Base-by-base conservation (phyloP, 2,329 filamentous ascomycete genomes). In the Kalmusia sp. region DNA sequence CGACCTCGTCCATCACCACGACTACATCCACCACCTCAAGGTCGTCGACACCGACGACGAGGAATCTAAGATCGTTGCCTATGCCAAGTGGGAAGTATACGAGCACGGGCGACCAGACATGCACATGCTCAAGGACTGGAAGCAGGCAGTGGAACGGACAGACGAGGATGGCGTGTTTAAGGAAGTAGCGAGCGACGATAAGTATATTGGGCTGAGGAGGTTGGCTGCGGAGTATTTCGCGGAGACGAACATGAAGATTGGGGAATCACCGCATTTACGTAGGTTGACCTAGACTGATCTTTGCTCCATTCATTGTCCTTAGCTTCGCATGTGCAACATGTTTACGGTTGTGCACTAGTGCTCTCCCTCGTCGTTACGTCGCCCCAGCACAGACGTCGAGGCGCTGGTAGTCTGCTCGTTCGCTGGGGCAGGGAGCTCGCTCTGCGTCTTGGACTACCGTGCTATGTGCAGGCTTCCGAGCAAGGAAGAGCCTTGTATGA, bases 401-500 rank as follows among this genome's bases (percentile, higher is more conserved):
- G 74, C 1, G 66, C 37, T 9, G 37, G 37, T 40, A 56, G 57
- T 2, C 49, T 69, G 56, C 55, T 67, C 9, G 35, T 77, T 56
- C 39, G 68, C 30, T 65, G 63, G 61, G 75, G 73, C 0, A 50
- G 68, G 7, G 56, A 67, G 34, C 52, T 64, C 49, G 72, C 72
- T 22, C 72, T 76, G 57, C 51, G 62, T 48, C 39, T 67, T 25
- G 66, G 70, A 0, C 17, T 77, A 17, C 62, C 64, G 25, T 58
- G 59, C 3, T 77, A 71, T 52, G 50, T 77, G 19, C 74, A 77
- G 52, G 66, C 68, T 7, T 70, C 64, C 30, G 62, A 67, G 25
- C 62, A 65, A 46, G 75, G 74, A 0, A 63, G 64, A 34, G 62
- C 61, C n/a, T 47, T 77, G 28, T 77, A 77, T 53, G 62, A 57